These are phyloP conservation scores for Penicillium sp. DNA, from an alignment of 2,329 filamentous ascomycete genomes.

Conservation along the genomic window DNA sequence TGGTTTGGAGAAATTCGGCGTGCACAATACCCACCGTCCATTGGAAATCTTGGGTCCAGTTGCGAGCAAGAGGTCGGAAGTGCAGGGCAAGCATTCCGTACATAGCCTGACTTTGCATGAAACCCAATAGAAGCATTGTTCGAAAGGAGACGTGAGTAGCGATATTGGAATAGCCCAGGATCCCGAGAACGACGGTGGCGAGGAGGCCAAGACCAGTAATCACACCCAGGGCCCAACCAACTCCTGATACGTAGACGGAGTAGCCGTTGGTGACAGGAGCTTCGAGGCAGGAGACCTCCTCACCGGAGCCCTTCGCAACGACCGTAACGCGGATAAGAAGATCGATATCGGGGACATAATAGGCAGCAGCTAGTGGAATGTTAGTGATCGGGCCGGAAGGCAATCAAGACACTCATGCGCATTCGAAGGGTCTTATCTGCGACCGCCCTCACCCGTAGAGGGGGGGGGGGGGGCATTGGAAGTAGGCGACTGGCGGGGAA, in stretches of 20 bases:
- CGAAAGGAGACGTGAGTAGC: constrained; percentile 93
- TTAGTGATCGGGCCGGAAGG: not conserved
- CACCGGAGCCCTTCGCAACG: constrained; percentile 4
- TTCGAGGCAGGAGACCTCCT: constrained; percentile 20
- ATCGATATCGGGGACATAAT: constrained; percentile 70
- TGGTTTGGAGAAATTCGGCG: constrained; percentile 78
- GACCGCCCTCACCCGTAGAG: too few relatives aligned
- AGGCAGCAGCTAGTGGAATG: not conserved
- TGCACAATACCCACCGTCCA: constrained; percentile 97
- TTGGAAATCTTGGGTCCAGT: constrained; percentile 97
- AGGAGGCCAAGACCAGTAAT: constrained; percentile 82
- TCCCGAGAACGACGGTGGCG: constrained; percentile 84
- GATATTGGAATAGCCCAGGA: constrained; percentile 88
- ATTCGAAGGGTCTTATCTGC: not conserved
- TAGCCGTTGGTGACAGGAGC: constrained; percentile 49
- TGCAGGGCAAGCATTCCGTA: constrained; percentile 79
- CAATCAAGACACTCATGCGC: not conserved
- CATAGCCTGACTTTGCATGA: constrained; percentile 93
- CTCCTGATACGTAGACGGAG: constrained; percentile 76
- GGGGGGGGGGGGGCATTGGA: not conserved
- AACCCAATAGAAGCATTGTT: constrained; percentile 86
- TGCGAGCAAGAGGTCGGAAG: constrained; percentile 82
- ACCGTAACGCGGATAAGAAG: constrained; percentile 7
- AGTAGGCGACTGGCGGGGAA: not conserved
- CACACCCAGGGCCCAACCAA: constrained; percentile 86